A percentile compares a stretch with the other conserved stretches of the same genome.
These are phyloP conservation scores for Apophysomyces elegans DNA, from an alignment of 371 early-diverging fungal genomes.

Conservation along the genomic window DNA sequence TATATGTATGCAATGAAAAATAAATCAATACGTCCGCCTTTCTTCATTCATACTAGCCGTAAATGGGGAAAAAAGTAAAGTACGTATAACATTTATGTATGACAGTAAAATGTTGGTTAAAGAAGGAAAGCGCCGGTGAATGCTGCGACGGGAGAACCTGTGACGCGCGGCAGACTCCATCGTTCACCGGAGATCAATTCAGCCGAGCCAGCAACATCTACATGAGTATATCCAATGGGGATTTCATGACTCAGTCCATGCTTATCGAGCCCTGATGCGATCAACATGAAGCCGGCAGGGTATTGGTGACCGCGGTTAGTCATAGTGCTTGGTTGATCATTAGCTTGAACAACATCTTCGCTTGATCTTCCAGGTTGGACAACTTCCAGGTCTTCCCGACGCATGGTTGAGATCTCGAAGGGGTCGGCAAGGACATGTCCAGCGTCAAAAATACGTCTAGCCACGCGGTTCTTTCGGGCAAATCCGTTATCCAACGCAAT, in stretches of 20 bases:
- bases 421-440: conserved; percentile 83
- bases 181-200: conserved; percentile 66
- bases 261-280: conserved; percentile 78
- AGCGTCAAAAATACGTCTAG: conserved; percentile 66
- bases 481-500: conserved; percentile 83
- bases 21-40: background rate
- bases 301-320: conserved; percentile 88
- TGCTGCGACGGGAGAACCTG: conserved; percentile 81
- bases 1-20: background rate
- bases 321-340: conserved; percentile 70
- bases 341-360: conserved; percentile 86
- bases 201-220: conserved; percentile 87
- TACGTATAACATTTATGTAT: background rate
- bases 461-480: conserved; percentile 67
- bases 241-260: conserved; percentile 70
- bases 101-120: conserved; percentile 15
- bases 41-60: background rate
- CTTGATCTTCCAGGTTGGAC: conserved; percentile 67
- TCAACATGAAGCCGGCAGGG: conserved; percentile 85
- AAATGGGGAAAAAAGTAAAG: too few species aligned
- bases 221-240: conserved; percentile 82
- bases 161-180: conserved; percentile 73
- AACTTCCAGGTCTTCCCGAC: conserved; percentile 79
- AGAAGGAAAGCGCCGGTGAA: conserved; percentile 77
- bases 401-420: conserved; percentile 81